phyloP scores from a whole-genome alignment of 2,329 filamentous ascomycete species.

The Alternaria ethzedia region DNA sequence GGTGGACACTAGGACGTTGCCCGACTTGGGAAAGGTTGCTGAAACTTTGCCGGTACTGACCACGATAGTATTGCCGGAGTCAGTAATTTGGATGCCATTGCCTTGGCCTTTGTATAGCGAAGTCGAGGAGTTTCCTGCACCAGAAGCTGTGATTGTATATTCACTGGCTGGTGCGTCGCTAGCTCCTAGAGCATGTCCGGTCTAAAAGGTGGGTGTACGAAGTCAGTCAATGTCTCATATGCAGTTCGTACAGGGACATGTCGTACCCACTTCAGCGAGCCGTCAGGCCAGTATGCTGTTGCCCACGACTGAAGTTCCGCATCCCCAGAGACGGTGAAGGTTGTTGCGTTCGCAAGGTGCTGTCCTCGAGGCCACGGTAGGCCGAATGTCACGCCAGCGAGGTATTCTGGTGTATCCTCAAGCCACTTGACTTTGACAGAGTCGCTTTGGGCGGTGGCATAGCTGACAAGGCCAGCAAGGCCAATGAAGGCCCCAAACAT shows the following conservation, averaged over 20 bases:
- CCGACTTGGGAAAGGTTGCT: slow-evolving; percentile 44
- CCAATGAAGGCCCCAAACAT: slow-evolving; percentile 23
- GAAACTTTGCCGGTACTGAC: slow-evolving; percentile 44
- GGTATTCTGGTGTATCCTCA: slow-evolving; percentile 33
- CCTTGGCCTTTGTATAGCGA: slow-evolving; percentile 19
- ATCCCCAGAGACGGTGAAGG: slow-evolving; percentile 38
- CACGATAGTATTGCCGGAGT: slow-evolving; percentile 29
- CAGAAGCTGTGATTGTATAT: slow-evolving; percentile 53
- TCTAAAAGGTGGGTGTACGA: too few species aligned
- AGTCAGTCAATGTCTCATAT: too few species aligned
- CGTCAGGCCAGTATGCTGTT: slow-evolving; percentile 66
- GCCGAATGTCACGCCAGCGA: slow-evolving; percentile 48
- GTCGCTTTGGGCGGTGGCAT: slow-evolving; percentile 19
- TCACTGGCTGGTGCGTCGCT: slow-evolving; percentile 50
- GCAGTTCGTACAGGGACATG: too few species aligned
- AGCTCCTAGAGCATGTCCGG: slow-evolving; percentile 61
- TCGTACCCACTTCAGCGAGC: slow-evolving; percentile 68
- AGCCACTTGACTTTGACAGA: slow-evolving; percentile 43
- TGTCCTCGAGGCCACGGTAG: slow-evolving; percentile 49
- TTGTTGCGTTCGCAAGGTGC: slow-evolving; percentile 46
- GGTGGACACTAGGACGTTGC: slow-evolving; percentile 36
- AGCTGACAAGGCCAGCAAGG: slow-evolving; percentile 23
- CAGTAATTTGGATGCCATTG: slow-evolving; percentile 28
- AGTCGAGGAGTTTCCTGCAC: slow-evolving; percentile 22
- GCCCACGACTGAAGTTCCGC: slow-evolving; percentile 60